Evolutionary conservation across 163 green algal genomes (phyloP), one percentile per base, ranked within the genome.

Genomic region (Scenedesmus sp.): DNA sequence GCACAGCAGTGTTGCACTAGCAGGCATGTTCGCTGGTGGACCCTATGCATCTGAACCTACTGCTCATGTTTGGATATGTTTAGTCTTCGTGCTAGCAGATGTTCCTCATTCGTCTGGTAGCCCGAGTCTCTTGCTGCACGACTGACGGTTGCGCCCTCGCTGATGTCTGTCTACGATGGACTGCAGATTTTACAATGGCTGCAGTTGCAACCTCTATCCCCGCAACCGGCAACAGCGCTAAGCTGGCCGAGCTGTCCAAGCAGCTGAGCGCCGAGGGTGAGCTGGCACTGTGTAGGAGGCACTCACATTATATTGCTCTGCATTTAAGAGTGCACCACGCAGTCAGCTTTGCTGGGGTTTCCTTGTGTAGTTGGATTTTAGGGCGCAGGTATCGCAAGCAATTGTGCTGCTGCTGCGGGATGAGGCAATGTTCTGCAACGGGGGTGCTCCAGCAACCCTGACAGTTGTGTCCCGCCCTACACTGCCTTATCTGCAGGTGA

Each of bases 261-360:
- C 79, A 88, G 88, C 88, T 92, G 18, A 74, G 79, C 23, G 82
- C 88, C 23, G 88, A 92, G 46, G 88, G 88, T 92, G 64, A 92
- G 74, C 54, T 86, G 82, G 18, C 73, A 56, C 54, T 18, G 18
- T 2, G n/a, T 23, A 2, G 8, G 56, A 2, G 10, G 23, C 59
- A 88, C 15, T 55, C 12, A 62, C 2, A n/a, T 0, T 46, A 46
- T 46, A 46, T 46, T 46, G 34, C 34, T 46, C 34, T 46, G 34
- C 34, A 46, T 46, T 46, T 46, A 46, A 46, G 34, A 46, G 34
- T 46, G 34, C 34, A 46, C 34, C 34, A 46, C 34, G 34, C 34
- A 46, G 34, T 46, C 34, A 46, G 34, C 34, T 46, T 46, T 46
- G 34, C 34, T 46, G 34, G 34, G 34, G 0, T 46, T 46, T 46